Conservation (phyloP, 23 red algal genomes). For the Agarophyton chilense region DNA sequence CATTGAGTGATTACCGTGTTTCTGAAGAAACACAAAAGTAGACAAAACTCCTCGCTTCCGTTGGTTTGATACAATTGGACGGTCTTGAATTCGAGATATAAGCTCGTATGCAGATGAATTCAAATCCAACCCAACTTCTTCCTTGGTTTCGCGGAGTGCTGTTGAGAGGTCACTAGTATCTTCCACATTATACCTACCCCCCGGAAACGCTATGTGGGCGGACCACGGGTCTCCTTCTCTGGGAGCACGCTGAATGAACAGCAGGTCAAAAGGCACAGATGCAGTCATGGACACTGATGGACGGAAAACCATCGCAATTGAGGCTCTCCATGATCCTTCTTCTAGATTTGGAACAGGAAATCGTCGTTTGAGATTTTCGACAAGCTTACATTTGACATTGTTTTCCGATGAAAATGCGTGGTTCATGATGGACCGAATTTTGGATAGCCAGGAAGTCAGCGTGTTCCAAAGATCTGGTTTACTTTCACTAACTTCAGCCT, state of each 20-base stretch:
- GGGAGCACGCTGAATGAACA: conserved; percentile 82
- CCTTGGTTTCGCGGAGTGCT: conserved; percentile 82
- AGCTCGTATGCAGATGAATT: conserved; percentile 16
- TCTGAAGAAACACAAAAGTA: conserved; percentile 69
- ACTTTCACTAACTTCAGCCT: too few species aligned
- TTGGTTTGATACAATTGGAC: neutral
- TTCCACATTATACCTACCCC: conserved; percentile 50
- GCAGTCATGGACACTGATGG: neutral
- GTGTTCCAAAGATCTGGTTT: too few species aligned
- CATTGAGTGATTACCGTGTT: neutral
- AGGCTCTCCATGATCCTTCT: conserved; percentile 23
- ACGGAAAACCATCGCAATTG: conserved; percentile 57
- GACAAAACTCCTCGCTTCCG: conserved; percentile 16
- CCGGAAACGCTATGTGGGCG: conserved; percentile 88
- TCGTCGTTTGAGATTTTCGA: neutral
- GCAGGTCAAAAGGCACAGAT: conserved; percentile 29
- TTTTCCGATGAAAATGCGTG: neutral
- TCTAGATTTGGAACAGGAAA: neutral
- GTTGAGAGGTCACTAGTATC: conserved; percentile 71
- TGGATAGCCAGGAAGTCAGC: too few species aligned
- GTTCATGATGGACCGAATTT: neutral
- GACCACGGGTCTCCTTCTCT: conserved; percentile 85
- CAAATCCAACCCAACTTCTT: conserved; percentile 84
- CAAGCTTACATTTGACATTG: neutral
- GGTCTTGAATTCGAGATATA: conserved; percentile 53